Percentiles rank a stretch among this genome's conserved stretches.
Evolutionary conservation across 345 rosid species (phyloP).

Genomic region (Limnanthes douglasii): DNA sequence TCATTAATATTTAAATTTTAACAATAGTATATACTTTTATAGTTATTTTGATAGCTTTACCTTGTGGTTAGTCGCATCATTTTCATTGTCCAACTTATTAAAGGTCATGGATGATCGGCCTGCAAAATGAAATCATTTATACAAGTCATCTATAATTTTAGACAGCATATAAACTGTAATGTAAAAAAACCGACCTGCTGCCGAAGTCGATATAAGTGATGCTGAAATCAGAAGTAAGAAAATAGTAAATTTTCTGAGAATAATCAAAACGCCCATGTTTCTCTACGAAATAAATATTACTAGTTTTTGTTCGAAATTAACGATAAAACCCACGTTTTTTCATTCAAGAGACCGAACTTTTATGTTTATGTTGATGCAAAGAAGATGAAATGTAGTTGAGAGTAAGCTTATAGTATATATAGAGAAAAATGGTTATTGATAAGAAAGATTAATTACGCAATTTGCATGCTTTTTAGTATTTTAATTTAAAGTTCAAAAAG

Average conservation of each 20-base stretch:
- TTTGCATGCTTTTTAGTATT: constrained; percentile 17
- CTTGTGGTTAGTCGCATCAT: constrained; percentile 9
- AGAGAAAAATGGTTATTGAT: too few species aligned
- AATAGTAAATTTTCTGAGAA: constrained; percentile 21
- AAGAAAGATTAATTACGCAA: too few species aligned
- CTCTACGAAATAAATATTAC: too few species aligned
- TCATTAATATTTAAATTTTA: too few species aligned
- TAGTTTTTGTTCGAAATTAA: too few species aligned
- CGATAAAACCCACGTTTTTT: too few species aligned
- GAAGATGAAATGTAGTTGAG: too few species aligned
- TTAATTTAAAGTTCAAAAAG: constrained; percentile 20
- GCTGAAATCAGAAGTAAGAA: constrained; percentile 39
- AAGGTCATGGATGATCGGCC: constrained; percentile 25
- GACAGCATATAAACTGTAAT: neutral
- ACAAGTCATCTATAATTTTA: too few species aligned
- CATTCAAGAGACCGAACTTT: too few species aligned
- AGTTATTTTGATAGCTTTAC: neutral
- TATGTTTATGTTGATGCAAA: too few species aligned
- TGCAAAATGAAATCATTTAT: constrained; percentile 12
- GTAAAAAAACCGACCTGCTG: constrained; percentile 23
- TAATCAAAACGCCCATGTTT: constrained; percentile 18
- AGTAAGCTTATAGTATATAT: too few species aligned
- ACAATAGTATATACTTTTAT: too few species aligned
- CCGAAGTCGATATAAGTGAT: constrained; percentile 22
- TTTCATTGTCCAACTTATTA: constrained; percentile 11